These are phyloP conservation scores for Talinum fruticosum DNA, from an alignment of 148 eudicot species.

Conservation along the genomic window DNA sequence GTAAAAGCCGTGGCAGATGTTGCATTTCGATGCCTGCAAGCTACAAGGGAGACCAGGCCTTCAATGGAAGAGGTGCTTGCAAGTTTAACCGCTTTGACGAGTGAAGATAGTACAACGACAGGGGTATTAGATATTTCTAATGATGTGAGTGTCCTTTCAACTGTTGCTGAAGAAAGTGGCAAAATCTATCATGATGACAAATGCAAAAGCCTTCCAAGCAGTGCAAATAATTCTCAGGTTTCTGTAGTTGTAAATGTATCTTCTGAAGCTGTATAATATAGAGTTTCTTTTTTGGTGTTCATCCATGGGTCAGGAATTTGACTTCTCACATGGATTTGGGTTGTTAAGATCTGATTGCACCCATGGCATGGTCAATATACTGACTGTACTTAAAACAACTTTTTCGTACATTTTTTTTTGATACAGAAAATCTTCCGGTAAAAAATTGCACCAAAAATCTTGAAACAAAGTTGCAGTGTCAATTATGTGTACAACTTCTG, in stretches of 20 bases:
- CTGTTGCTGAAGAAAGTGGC: background rate
- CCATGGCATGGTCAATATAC: background rate
- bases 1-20: conserved; percentile 32
- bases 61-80: conserved; percentile 34
- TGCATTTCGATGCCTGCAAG: conserved; percentile 36
- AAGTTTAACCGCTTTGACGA: conserved; percentile 18
- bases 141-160: background rate
- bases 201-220: background rate
- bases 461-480: too few relatives aligned
- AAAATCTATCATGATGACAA: background rate
- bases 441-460: too few relatives aligned
- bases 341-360: background rate
- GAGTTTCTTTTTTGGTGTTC: background rate
- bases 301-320: background rate
- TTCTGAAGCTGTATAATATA: background rate
- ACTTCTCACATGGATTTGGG: background rate
- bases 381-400: background rate
- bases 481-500: too few relatives aligned
- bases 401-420: background rate
- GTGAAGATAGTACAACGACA: background rate
- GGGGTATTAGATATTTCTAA: background rate
- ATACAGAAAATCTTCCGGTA: too few relatives aligned
- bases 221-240: background rate
- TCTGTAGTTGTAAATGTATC: conserved; percentile 6
- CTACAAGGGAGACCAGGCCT: conserved; percentile 32